phyloP scores from a whole-genome alignment of 1,139 yeast species.

The Debaryomyces subglobosus region DNA sequence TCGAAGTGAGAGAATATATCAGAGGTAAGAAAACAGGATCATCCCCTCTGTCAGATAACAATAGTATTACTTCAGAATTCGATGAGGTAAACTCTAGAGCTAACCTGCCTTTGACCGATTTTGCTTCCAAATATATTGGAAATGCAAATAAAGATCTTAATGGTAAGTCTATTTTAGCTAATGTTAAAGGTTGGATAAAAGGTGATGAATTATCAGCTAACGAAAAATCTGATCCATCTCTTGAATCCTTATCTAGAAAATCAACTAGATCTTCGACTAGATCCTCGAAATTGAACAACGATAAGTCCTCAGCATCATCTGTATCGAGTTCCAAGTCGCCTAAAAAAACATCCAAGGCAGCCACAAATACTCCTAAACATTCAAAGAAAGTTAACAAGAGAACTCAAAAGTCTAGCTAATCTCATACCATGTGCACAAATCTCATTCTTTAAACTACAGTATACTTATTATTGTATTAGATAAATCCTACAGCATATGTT shows the following conservation, averaged over 20 bases:
- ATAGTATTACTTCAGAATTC: constrained; percentile 28
- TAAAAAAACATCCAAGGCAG: constrained; percentile 6
- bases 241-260: constrained; percentile 1
- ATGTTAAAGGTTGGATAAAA: constrained; percentile 70
- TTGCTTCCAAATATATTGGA: constrained; percentile 63
- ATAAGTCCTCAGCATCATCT: constrained; percentile 4
- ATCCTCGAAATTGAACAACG: constrained; percentile 7
- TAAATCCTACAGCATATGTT: background rate
- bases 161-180: constrained; percentile 54
- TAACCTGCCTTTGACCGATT: constrained; percentile 59
- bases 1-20: constrained; percentile 78
- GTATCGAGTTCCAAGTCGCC: constrained; percentile 13
- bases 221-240: constrained; percentile 10
- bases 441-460: background rate
- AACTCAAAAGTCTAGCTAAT: constrained; percentile 8
- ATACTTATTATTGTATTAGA: background rate
- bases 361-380: constrained; percentile 12
- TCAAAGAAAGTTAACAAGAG: constrained; percentile 21
- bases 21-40: constrained; percentile 53
- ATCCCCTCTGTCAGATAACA: constrained; percentile 32
- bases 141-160: constrained; percentile 53
- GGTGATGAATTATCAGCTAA: constrained; percentile 29
- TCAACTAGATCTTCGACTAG: constrained; percentile 9
- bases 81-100: constrained; percentile 33
- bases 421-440: background rate